Evolutionary conservation across 148 eudicot genomes (phyloP), one percentile per base, ranked within the genome.

Genomic region (Cornus controversa): DNA sequence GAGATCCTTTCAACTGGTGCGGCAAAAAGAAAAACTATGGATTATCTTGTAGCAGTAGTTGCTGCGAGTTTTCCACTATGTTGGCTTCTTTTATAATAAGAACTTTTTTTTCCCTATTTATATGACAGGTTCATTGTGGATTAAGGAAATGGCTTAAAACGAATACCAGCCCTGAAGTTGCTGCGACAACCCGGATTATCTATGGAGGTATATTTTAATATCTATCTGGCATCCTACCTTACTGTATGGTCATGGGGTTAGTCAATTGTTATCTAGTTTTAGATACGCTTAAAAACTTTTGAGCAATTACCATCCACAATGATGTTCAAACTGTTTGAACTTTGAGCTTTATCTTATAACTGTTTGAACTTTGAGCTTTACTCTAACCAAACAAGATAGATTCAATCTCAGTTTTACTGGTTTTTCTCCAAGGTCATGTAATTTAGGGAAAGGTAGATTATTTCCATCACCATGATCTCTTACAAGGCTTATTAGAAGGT

Each of bases 121-220:
- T 62, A 7, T 73, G 8, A 75, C 85, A 92, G 98, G 97, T 94
- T 24, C 97, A 93, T 73, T 50, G 65, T 71, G 93, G 89, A 77
- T 84, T 93, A 89, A 91, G 97, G 90, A 91, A 89, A 77, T 95
- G 97, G 98, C 91, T 95, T 65, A 67, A 83, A 28, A 82, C 76
- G 16, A 91, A 93, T 67, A 76, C 77, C 57, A 90, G 90, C 72
- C 69, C 96, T 79, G 89, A 92, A 45, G 97, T 95, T 75, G 97
- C 97, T 79, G 89, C 86, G 34, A 80, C 83, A 66, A 93, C 94
- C 69, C 84, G 98, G 76, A 95, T 93, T 68, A 93, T 95, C 66
- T 95, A 95, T 81, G 97, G 98, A 95, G 98, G 97, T 93, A 89
- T 37, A 36, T 66, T 0, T 67, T 22, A 16, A 31, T 77, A 14